These are phyloP conservation scores for Teunomyces kruisii DNA, from an alignment of 805 yeast genomes.

Conservation along the genomic window DNA sequence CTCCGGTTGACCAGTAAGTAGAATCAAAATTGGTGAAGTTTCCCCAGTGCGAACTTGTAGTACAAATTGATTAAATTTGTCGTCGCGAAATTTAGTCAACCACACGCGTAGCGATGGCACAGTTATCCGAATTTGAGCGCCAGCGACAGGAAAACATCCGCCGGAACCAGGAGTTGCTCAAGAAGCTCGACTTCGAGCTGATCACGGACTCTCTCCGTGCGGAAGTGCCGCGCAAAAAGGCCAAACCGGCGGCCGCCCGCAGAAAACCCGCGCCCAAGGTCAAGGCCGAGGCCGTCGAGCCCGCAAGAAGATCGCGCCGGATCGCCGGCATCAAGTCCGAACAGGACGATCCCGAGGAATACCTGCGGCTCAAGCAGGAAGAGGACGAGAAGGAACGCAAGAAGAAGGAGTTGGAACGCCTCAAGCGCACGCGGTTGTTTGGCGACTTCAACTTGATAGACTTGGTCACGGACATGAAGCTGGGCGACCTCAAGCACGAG, in stretches of 20 bases:
- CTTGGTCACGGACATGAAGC: slow-evolving; percentile 43
- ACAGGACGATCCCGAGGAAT: slow-evolving; percentile 49
- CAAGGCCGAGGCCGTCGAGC: slow-evolving; percentile 36
- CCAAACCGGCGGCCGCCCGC: slow-evolving; percentile 15
- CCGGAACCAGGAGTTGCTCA: slow-evolving; percentile 74
- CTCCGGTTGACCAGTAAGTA: slow-evolving; percentile 20
- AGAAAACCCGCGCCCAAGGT: slow-evolving; percentile 16
- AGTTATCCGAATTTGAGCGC: slow-evolving; percentile 64
- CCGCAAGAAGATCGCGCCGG: slow-evolving; percentile 76
- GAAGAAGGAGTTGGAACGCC: slow-evolving; percentile 44
- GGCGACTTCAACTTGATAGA: slow-evolving; percentile 69
- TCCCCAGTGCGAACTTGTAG: not conserved
- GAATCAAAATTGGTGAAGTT: too few relatives aligned
- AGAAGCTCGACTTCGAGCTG: slow-evolving; percentile 65
- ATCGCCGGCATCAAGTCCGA: slow-evolving; percentile 62
- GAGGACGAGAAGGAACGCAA: slow-evolving; percentile 31
- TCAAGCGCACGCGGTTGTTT: slow-evolving; percentile 57
- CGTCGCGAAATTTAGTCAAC: too few relatives aligned
- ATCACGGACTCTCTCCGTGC: slow-evolving; percentile 52
- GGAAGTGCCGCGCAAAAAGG: slow-evolving; percentile 37
- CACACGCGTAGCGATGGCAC: slow-evolving; percentile 3
- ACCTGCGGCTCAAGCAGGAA: slow-evolving; percentile 34
- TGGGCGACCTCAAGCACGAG: slow-evolving; percentile 36
- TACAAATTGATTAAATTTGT: not conserved
- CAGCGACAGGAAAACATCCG: slow-evolving; percentile 77